phyloP scores from a whole-genome alignment of 768 basidiomycete genomes.

The Boletus tylopilopsis region DNA sequence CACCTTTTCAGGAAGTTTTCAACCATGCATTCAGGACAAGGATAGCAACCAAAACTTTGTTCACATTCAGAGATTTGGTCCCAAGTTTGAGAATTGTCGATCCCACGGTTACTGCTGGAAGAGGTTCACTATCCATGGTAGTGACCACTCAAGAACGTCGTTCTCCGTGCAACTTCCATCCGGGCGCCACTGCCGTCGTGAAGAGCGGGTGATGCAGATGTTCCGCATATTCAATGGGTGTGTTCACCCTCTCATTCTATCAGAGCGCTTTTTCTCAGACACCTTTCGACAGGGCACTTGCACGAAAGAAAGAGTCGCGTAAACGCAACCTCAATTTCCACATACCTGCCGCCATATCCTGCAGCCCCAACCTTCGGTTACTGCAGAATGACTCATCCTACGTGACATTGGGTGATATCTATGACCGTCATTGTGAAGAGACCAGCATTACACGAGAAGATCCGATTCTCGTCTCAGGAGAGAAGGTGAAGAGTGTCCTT shows the following conservation, averaged over 20 bases:
- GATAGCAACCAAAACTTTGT: conserved; percentile 91
- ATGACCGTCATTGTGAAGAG: conserved; percentile 82
- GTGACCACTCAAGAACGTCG: conserved; percentile 82
- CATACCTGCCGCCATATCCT: conserved; percentile 81
- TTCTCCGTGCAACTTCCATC: conserved; percentile 92
- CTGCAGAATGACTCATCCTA: conserved; percentile 92
- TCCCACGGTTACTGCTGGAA: conserved; percentile 85
- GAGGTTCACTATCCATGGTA: conserved; percentile 86
- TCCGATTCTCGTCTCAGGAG: conserved; percentile 78
- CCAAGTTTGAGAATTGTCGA: conserved; percentile 87
- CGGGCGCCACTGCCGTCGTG: conserved; percentile 79
- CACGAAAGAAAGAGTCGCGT: conserved; percentile 86
- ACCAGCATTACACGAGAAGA: conserved; percentile 80
- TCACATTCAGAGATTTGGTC: conserved; percentile 85
- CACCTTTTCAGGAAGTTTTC: background rate
- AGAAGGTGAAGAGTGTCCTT: conserved; percentile 74
- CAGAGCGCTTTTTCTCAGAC: conserved; percentile 2
- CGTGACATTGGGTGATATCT: conserved; percentile 87
- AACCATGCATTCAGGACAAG: conserved; percentile 65
- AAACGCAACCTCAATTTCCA: conserved; percentile 92
- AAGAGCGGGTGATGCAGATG: conserved; percentile 88
- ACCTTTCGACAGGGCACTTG: conserved; percentile 57
- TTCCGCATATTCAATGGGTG: conserved; percentile 95
- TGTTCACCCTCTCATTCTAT: conserved; percentile 16
- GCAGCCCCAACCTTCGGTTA: conserved; percentile 77